A percentile compares a stretch with the other conserved stretches of the same genome.
These are phyloP conservation scores for Rasamsonia emersonii DNA, from an alignment of 2,329 filamentous ascomycete genomes.

Conservation along the genomic window DNA sequence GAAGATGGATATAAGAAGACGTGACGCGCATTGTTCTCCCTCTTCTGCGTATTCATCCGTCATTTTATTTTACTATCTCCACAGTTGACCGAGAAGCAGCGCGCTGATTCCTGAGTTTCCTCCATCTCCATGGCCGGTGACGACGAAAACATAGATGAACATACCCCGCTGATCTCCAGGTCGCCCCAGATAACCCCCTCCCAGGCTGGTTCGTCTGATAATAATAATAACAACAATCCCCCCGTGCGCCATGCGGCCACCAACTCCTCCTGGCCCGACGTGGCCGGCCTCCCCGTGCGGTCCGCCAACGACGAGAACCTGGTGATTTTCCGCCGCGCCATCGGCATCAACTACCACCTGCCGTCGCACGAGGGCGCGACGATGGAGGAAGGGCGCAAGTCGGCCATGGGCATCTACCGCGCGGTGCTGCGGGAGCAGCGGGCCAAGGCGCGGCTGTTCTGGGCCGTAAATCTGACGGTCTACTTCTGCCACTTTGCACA, in stretches of 20 bases:
- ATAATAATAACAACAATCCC: too few species aligned
- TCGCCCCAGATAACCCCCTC: too few species aligned
- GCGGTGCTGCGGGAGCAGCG: slow-evolving; percentile 6
- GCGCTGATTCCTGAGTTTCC: too few species aligned
- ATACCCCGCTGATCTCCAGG: too few species aligned
- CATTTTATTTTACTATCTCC: too few species aligned
- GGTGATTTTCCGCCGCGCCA: slow-evolving; percentile 8
- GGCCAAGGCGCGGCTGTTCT: slow-evolving; percentile 5
- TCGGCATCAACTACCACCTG: slow-evolving; percentile 8
- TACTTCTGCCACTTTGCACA: slow-evolving; percentile 20
- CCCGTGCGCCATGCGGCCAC: too few species aligned
- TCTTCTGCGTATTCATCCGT: neutral
- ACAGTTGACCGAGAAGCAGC: too few species aligned
- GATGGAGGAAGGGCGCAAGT: slow-evolving; percentile 9
- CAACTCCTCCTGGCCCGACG: slow-evolving; percentile 4
- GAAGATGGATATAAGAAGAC: neutral
- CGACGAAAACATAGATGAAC: too few species aligned
- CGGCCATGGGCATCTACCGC: slow-evolving; percentile 6
- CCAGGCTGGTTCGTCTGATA: too few species aligned
- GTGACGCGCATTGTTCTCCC: neutral
- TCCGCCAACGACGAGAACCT: slow-evolving; percentile 6
- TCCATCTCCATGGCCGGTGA: too few species aligned
- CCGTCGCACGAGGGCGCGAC: slow-evolving; percentile 5
- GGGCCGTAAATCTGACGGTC: slow-evolving; percentile 3
- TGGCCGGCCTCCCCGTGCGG: slow-evolving; percentile 4